A percentile compares a stretch with the other conserved stretches of the same genome.
These are phyloP conservation scores for Penicillium egyptiacum DNA, from an alignment of 495 filamentous ascomycete species.

Conservation along the genomic window DNA sequence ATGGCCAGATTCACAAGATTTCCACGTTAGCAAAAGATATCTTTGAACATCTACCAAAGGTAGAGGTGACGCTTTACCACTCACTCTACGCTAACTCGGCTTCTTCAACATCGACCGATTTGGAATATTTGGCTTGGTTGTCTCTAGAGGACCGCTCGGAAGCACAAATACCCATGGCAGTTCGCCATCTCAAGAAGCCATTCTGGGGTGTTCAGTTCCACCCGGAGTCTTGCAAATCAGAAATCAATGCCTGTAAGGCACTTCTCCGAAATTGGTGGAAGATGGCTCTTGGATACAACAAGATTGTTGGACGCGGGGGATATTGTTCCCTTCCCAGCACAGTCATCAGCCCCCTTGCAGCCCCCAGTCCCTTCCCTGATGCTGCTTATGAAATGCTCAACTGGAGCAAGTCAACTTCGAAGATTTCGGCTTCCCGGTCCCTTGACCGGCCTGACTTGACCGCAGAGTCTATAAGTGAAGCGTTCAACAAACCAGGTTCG, in stretches of 20 bases:
- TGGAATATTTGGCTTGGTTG: conserved; percentile 44
- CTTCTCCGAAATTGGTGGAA: conserved; percentile 79
- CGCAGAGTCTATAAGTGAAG: conserved; percentile 38
- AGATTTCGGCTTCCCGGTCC: conserved; percentile 29
- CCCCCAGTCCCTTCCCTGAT: conserved; percentile 28
- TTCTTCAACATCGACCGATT: conserved; percentile 11
- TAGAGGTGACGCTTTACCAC: conserved; percentile 84
- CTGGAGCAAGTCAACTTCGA: conserved; percentile 38
- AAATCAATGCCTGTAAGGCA: conserved; percentile 58
- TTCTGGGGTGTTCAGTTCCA: conserved; percentile 95
- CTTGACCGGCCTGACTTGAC: conserved; percentile 22
- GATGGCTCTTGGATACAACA: conserved; percentile 39
- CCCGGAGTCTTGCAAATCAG: conserved; percentile 88
- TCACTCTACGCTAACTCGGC: conserved; percentile 67
- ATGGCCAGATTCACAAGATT: conserved; percentile 74
- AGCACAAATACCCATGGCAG: conserved; percentile 69
- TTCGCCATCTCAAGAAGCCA: conserved; percentile 66
- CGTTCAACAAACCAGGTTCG: conserved; percentile 37
- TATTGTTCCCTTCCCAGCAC: conserved; percentile 28
- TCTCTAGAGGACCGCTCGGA: conserved; percentile 21
- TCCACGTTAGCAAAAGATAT: conserved; percentile 51
- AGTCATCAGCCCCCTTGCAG: conserved; percentile 26
- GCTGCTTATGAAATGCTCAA: conserved; percentile 38
- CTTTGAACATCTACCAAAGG: conserved; percentile 53
- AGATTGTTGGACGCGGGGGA: conserved; percentile 32